phyloP scores from a whole-genome alignment of 768 basidiomycete species.

The Hypholoma fasciculare region DNA sequence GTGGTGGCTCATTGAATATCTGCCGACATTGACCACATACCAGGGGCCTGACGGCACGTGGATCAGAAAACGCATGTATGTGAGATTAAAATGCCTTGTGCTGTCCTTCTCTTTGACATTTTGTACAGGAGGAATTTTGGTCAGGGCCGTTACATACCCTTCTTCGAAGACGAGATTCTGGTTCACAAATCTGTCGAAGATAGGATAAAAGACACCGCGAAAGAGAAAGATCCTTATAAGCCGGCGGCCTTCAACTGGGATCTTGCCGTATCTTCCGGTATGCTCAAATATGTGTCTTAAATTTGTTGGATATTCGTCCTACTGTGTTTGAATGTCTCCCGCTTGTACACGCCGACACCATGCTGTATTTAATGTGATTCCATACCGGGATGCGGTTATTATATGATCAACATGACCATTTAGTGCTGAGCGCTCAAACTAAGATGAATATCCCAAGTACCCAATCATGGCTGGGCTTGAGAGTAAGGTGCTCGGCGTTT shows the following conservation, averaged over 20 bases:
- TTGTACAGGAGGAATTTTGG: slow-evolving; percentile 26
- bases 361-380: too few species aligned
- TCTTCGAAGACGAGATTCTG: slow-evolving; percentile 14
- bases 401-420: too few species aligned
- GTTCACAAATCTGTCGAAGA: slow-evolving; percentile 23
- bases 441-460: too few species aligned
- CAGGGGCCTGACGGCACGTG: slow-evolving; percentile 21
- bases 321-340: not conserved
- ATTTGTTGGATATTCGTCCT: not conserved
- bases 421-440: too few species aligned
- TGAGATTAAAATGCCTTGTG: not conserved
- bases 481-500: too few species aligned
- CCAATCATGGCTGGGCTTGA: too few species aligned
- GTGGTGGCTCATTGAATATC: too few species aligned
- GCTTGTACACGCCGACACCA: too few species aligned
- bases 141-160: slow-evolving; percentile 29
- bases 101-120: not conserved
- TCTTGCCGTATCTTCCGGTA: not conserved
- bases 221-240: not conserved
- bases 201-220: not conserved
- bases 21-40: slow-evolving; percentile 9
- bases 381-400: too few species aligned
- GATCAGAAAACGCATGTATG: slow-evolving; percentile 23
- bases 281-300: not conserved
- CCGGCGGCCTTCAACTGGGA: not conserved